phyloP scores from a whole-genome alignment of 305 asterid species.

The Fraxinus greggii region DNA sequence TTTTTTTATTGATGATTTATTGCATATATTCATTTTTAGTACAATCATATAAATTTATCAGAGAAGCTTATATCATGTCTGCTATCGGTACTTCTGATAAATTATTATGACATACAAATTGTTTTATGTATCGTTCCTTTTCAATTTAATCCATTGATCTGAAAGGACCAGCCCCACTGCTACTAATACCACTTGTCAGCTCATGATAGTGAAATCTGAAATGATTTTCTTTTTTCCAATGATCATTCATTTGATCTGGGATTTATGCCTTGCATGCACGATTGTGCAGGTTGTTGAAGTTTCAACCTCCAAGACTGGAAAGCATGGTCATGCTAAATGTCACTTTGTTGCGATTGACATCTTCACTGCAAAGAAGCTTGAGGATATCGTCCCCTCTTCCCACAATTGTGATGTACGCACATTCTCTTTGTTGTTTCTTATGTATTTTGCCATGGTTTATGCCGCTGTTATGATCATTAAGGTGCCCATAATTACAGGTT shows the following conservation, averaged over 20 bases:
- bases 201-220: neutral
- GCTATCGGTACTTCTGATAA: neutral
- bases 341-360: slow-evolving; percentile 38
- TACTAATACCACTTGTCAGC: neutral
- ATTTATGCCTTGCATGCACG: neutral
- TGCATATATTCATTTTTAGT: neutral
- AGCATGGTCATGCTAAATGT: slow-evolving; percentile 40
- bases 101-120: neutral
- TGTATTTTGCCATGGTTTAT: neutral
- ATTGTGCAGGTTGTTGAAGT: slow-evolving; percentile 36
- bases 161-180: neutral
- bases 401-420: slow-evolving; percentile 32
- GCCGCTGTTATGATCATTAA: neutral
- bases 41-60: neutral
- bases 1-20: neutral
- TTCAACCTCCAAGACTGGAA: slow-evolving; percentile 39
- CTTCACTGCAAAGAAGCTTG: slow-evolving; percentile 34
- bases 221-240: neutral
- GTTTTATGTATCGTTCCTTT: neutral
- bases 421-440: neutral
- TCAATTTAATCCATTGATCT: neutral
- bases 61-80: neutral
- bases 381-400: slow-evolving; percentile 33
- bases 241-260: neutral
- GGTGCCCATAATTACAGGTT: slow-evolving; percentile 19